phyloP scores from a whole-genome alignment of 2,329 filamentous ascomycete genomes.

The Geosmithia morbida region DNA sequence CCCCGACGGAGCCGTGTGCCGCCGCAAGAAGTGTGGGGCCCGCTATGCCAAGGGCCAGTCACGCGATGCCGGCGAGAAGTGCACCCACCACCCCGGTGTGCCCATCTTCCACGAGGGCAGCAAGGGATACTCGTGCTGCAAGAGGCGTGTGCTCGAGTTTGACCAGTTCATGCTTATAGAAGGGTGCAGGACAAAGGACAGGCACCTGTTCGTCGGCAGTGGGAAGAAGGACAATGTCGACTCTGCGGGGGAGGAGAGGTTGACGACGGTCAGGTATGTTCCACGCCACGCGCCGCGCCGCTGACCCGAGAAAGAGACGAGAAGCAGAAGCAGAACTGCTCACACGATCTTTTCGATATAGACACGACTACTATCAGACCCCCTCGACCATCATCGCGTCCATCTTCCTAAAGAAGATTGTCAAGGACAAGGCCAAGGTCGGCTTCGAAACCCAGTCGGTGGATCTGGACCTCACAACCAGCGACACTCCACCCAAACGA shows the following conservation, averaged over 20 bases:
- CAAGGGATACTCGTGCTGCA: constrained; percentile 97
- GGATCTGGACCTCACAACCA: constrained; percentile 71
- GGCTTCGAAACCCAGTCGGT: constrained; percentile 50
- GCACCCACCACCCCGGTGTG: constrained; percentile 75
- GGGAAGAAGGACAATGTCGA: constrained; percentile 45
- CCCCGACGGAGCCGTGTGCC: constrained; percentile 60
- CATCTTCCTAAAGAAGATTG: constrained; percentile 94
- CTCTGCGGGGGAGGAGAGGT: constrained; percentile 50
- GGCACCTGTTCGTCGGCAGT: constrained; percentile 74
- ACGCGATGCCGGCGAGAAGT: constrained; percentile 53
- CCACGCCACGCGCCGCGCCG: neutral
- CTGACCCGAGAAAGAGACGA: neutral
- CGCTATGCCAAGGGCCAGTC: constrained; percentile 46
- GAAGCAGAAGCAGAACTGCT: no score
- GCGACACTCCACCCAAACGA: constrained; percentile 62
- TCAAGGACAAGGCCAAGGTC: constrained; percentile 64
- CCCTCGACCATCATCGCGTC: constrained; percentile 71
- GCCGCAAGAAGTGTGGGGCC: constrained; percentile 59
- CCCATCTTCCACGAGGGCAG: constrained; percentile 96
- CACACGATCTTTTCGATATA: constrained; percentile 3
- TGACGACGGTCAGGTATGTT: constrained; percentile 61
- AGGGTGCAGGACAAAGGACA: constrained; percentile 70
- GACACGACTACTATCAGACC: constrained; percentile 90
- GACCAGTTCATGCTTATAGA: constrained; percentile 95
- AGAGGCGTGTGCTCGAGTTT: constrained; percentile 87